Base-by-base conservation (phyloP, 2,329 filamentous ascomycete genomes). In the Talaromyces sp. region DNA sequence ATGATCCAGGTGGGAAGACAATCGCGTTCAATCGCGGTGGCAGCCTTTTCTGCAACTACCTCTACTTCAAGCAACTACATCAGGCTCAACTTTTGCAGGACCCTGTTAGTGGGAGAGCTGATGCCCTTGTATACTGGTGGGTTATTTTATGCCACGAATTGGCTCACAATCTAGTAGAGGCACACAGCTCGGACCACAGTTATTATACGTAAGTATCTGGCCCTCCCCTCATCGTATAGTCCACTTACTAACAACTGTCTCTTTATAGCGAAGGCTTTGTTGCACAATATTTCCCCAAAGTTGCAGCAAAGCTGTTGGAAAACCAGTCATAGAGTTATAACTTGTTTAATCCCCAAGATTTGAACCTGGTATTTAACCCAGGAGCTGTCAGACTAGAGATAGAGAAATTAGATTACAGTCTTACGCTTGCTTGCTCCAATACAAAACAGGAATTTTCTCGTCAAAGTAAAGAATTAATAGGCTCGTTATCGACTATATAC, bases 141-240 rank as follows among this genome's bases (percentile, higher is more conserved):
- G 90, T 96, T 65, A 92, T 95, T n/a, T 75, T 97, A 64, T 96
- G 92, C 64, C 95, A 99, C 73, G 96, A 99, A 78, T 78, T 99
- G 74, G 93, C 95, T 62, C 95, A 99, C 77, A 99, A 99, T 73
- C 78, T 99, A 59, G 91, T 96, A 9, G 77, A 79, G 42, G 83
- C 86, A 65, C 93, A 98, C 74, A 89, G 88, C 70, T 81, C 89
- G 17, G 84, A 89, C 59, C 92, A 96, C 75, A 90, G 88, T 69
- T 96, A 88, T 72, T 96, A 95, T 71, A 93, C 70, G 70, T 75
- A 70, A 64, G 70, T 59, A 44, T 60, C 27, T 25, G 11, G n/a
- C 19, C 55, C 19, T 52, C 33, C 51, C 17, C 39, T 22, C 11
- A n/a, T 22, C 33, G n/a, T 11, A 25, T 13, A 9, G 42, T 60